These are phyloP conservation scores for Eremothecium sinecaudum DNA, from an alignment of 1,139 yeast species.

Conservation along the genomic window DNA sequence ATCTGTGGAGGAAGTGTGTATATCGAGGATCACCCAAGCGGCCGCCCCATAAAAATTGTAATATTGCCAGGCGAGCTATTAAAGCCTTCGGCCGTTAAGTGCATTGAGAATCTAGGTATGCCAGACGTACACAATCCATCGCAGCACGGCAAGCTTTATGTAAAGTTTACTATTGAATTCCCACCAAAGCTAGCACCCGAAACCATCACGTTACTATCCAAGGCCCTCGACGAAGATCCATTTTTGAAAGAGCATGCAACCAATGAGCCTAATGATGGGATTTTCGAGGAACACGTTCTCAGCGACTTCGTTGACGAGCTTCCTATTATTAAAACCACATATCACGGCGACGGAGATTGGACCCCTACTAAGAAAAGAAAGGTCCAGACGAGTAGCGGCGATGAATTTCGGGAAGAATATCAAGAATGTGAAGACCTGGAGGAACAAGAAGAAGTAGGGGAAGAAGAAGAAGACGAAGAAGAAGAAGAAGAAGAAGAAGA, in stretches of 20 bases:
- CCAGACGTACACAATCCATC: constrained; percentile 14
- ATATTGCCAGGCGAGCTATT: constrained; percentile 24
- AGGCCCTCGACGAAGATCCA: constrained; percentile 15
- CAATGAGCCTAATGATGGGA: not conserved
- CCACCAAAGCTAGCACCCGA: constrained; percentile 19
- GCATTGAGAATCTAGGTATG: constrained; percentile 26
- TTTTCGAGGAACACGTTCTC: constrained; percentile 23
- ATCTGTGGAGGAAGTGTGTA: constrained; percentile 27
- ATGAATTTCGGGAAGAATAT: too few relatives aligned
- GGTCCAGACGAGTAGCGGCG: too few relatives aligned
- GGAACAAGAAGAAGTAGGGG: too few relatives aligned
- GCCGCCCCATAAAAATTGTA: constrained; percentile 19
- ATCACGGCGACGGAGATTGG: too few relatives aligned
- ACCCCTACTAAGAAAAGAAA: too few relatives aligned
- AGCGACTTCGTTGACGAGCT: constrained; percentile 13
- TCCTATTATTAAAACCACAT: too few relatives aligned
- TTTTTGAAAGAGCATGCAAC: constrained; percentile 9
- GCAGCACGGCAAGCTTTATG: constrained; percentile 22
- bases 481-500: too few relatives aligned
- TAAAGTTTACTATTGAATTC: constrained; percentile 20
- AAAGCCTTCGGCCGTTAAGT: constrained; percentile 19
- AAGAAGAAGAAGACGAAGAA: too few relatives aligned
- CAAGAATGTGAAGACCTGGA: too few relatives aligned
- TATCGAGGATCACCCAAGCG: constrained; percentile 24
- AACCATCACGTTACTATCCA: constrained; percentile 16